phyloP scores from a whole-genome alignment of 1,284 basidiomycete species.

The Cryptococcus hybrid region DNA sequence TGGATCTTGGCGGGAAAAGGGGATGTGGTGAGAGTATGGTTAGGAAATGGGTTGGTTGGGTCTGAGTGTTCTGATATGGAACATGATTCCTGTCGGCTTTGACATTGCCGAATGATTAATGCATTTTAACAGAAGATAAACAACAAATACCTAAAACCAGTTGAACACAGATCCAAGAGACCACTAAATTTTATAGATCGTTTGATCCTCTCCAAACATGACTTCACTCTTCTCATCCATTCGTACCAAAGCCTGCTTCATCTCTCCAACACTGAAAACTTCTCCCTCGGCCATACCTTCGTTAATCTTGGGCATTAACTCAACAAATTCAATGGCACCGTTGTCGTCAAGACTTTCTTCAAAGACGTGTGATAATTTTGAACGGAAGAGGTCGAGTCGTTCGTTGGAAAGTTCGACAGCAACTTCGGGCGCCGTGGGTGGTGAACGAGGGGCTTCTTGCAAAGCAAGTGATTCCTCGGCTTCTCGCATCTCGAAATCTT shows the following conservation, averaged over 20 bases:
- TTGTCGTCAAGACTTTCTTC: slow-evolving; percentile 63
- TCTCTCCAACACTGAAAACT: slow-evolving; percentile 79
- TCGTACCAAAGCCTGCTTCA: slow-evolving; percentile 64
- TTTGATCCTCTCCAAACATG: slow-evolving; percentile 69
- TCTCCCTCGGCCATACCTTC: slow-evolving; percentile 65
- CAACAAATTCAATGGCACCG: slow-evolving; percentile 68
- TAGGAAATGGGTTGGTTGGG: slow-evolving; percentile 45
- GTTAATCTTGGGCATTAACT: slow-evolving; percentile 76
- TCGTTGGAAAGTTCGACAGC: slow-evolving; percentile 53
- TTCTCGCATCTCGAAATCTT: slow-evolving; percentile 34
- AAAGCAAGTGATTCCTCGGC: slow-evolving; percentile 12
- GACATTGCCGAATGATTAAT: neutral
- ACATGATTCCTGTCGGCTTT: neutral
- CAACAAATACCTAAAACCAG: neutral
- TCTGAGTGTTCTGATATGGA: neutral
- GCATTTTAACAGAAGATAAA: neutral
- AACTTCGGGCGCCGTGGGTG: slow-evolving; percentile 7
- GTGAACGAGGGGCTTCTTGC: neutral
- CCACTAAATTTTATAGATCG: slow-evolving; percentile 55
- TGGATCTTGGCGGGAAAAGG: slow-evolving; percentile 71
- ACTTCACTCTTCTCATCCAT: slow-evolving; percentile 85
- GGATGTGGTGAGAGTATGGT: slow-evolving; percentile 50
- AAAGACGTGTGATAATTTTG: slow-evolving; percentile 68
- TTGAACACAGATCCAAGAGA: neutral
- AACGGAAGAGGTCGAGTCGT: slow-evolving; percentile 71